Evolutionary conservation across 257 asterid genomes (phyloP).

Genomic region (Salvia rosmarinus): DNA sequence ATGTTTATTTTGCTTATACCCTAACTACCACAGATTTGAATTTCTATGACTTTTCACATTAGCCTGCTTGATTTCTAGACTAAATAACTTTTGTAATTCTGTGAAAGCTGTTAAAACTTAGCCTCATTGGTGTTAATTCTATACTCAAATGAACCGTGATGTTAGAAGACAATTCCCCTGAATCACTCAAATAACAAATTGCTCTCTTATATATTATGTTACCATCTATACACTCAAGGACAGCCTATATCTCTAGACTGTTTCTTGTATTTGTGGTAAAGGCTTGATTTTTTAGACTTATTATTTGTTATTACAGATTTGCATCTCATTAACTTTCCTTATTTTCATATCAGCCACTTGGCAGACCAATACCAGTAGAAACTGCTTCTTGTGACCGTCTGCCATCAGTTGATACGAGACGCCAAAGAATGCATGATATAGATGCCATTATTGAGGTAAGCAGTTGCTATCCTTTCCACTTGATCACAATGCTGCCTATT

Average conservation of each 20-base stretch:
- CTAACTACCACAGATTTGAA: background rate
- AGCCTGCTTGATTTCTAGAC: background rate
- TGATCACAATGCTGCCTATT: constrained; percentile 23
- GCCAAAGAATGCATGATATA: constrained; percentile 73
- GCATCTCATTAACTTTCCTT: constrained; percentile 36
- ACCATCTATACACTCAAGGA: background rate
- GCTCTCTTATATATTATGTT: background rate
- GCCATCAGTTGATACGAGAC: constrained; percentile 83
- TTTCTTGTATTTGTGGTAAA: background rate
- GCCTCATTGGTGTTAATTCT: background rate
- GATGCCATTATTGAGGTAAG: constrained; percentile 85
- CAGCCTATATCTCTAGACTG: background rate
- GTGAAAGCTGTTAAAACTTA: background rate
- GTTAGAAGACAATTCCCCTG: too few species aligned
- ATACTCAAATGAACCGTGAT: background rate
- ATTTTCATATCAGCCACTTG: constrained; percentile 62
- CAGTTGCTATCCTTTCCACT: constrained; percentile 5
- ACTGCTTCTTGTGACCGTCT: constrained; percentile 79
- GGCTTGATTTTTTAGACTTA: background rate
- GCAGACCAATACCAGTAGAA: constrained; percentile 92
- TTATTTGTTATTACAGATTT: background rate
- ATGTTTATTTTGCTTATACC: constrained; percentile 22
- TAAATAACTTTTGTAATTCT: background rate
- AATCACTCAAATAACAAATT: background rate
- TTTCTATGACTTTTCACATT: background rate